These are phyloP conservation scores for Poronia punctata DNA, from an alignment of 495 filamentous ascomycete species.

Conservation along the genomic window DNA sequence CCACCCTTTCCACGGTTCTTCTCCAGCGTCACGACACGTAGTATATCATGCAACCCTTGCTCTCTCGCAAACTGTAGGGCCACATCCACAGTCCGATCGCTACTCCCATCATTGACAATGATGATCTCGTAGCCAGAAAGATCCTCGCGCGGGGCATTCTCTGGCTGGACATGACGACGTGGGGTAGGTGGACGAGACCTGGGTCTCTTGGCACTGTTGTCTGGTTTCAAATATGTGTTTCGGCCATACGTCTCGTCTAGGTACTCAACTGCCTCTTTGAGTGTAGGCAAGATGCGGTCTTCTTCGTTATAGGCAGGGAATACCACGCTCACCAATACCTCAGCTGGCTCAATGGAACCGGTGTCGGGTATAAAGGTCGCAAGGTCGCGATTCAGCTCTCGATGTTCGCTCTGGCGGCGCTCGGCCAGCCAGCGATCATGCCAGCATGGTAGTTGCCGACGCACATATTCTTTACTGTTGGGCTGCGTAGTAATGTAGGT, in stretches of 20 bases:
- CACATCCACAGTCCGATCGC: conserved; percentile 70
- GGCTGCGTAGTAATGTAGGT: conserved; percentile 69
- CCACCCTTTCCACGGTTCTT: conserved; percentile 91
- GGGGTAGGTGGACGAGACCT: conserved; percentile 5
- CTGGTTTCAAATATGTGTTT: conserved; percentile 11
- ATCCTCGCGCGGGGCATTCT: conserved; percentile 25
- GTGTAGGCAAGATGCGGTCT: conserved; percentile 69
- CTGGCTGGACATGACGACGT: conserved; percentile 10
- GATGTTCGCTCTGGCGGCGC: conserved; percentile 34
- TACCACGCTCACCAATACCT: conserved; percentile 68
- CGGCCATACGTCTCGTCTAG: conserved; percentile 69
- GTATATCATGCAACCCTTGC: conserved; percentile 53
- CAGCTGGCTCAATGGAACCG: conserved; percentile 36
- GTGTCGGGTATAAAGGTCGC: conserved; percentile 29
- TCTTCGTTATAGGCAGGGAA: conserved; percentile 96
- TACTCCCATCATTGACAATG: conserved; percentile 90
- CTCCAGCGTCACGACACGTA: conserved; percentile 70
- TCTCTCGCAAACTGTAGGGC: conserved; percentile 69
- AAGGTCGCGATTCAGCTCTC: conserved; percentile 21
- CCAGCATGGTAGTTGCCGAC: conserved; percentile 74
- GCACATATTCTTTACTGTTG: conserved; percentile 51
- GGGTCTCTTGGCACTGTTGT: conserved; percentile 13
- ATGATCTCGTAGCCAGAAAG: conserved; percentile 82
- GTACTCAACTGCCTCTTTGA: conserved; percentile 85
- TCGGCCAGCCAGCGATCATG: conserved; percentile 59